Conservation (phyloP, 345 rosid genomes). For the Viola odorata region DNA sequence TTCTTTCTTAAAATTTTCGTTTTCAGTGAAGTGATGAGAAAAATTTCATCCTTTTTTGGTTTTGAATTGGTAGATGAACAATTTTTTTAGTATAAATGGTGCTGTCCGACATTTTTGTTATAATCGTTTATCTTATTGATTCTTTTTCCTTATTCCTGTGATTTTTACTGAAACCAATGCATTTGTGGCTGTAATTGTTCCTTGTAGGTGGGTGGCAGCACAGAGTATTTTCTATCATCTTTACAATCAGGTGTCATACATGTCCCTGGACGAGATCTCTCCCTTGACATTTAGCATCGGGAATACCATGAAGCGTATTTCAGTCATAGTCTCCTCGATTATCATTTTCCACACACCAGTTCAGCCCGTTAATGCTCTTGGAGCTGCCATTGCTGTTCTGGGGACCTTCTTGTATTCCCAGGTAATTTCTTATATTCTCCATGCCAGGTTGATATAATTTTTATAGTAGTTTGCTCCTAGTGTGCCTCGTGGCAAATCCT, state of each 20-base stretch:
- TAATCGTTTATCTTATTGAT: neutral
- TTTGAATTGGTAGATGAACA: neutral
- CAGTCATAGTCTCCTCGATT: constrained; percentile 96
- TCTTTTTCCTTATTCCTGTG: neutral
- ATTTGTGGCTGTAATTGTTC: constrained; percentile 6
- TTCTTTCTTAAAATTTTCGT: neutral
- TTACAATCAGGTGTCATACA: constrained; percentile 97
- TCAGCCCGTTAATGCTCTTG: constrained; percentile 85
- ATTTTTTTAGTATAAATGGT: neutral
- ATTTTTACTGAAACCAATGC: constrained; percentile 1
- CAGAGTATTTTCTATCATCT: constrained; percentile 99
- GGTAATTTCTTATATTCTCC: constrained; percentile 37
- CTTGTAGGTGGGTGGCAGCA: constrained; percentile 83
- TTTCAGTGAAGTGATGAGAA: neutral
- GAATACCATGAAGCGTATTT: constrained; percentile 97
- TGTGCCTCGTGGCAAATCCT: too few species aligned
- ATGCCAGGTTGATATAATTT: neutral
- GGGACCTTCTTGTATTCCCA: constrained; percentile 99
- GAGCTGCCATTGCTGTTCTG: constrained; percentile 92
- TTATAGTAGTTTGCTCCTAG: too few species aligned
- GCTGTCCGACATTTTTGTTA: too few species aligned
- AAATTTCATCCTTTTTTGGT: neutral
- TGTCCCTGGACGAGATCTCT: constrained; percentile 92
- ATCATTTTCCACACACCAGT: constrained; percentile 96
- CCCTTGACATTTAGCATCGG: constrained; percentile 97